These are phyloP conservation scores for Tubosaeta sp. DNA, from an alignment of 768 basidiomycete species.

Conservation along the genomic window DNA sequence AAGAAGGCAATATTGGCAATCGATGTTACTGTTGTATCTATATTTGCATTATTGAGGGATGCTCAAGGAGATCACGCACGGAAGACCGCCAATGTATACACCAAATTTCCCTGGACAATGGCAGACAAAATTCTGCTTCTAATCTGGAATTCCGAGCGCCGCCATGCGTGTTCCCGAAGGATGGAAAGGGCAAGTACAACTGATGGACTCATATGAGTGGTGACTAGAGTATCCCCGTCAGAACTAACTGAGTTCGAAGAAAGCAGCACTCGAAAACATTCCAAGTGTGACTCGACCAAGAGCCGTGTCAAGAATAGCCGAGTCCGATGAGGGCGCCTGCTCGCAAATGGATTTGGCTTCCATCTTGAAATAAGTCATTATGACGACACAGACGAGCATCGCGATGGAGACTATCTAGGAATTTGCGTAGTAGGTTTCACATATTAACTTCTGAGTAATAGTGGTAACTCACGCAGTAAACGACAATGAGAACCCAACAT, in stretches of 20 bases:
- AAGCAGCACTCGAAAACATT: slow-evolving; percentile 8
- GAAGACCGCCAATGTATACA: slow-evolving; percentile 8
- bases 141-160: background rate
- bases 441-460: background rate
- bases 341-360: slow-evolving; percentile 5
- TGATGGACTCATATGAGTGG: background rate
- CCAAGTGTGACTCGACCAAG: slow-evolving; percentile 6
- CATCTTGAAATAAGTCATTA: background rate
- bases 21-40: background rate
- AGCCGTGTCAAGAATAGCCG: background rate
- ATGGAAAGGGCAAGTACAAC: slow-evolving; percentile 8
- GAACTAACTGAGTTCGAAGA: slow-evolving; percentile 8
- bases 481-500: background rate
- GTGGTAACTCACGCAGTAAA: slow-evolving; percentile 1
- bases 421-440: background rate
- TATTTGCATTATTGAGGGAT: background rate
- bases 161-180: background rate
- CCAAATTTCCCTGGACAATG: slow-evolving; percentile 5
- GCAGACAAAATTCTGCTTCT: background rate
- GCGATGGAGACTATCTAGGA: background rate
- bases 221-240: background rate
- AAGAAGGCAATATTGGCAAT: background rate
- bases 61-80: background rate
- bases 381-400: slow-evolving; percentile 1
- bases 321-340: background rate